Conservation (phyloP, 2,329 filamentous ascomycete genomes). For the Diaporthe sp. region DNA sequence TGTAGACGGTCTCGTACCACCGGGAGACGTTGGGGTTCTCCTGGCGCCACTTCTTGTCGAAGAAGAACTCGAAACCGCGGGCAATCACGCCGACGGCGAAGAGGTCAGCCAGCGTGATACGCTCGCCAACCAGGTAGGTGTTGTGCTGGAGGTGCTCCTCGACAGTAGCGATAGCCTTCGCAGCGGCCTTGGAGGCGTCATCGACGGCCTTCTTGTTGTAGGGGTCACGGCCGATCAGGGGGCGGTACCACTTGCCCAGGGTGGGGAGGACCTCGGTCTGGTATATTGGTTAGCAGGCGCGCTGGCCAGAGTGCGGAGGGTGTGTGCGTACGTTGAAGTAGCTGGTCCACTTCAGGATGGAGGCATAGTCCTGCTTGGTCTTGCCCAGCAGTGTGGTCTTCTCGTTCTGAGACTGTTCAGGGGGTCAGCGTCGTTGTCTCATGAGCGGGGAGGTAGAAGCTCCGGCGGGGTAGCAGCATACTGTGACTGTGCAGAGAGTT, state of each 20-base stretch:
- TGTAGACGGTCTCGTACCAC: slow-evolving; percentile 95
- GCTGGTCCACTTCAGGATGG: slow-evolving; percentile 98
- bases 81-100: slow-evolving; percentile 84
- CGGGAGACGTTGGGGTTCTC: slow-evolving; percentile 88
- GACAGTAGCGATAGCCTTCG: slow-evolving; percentile 78
- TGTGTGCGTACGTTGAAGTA: slow-evolving; percentile 78
- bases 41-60: slow-evolving; percentile 89
- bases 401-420: slow-evolving; percentile 87
- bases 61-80: slow-evolving; percentile 94
- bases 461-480: slow-evolving; percentile 29
- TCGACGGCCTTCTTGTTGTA: slow-evolving; percentile 99
- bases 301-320: background rate
- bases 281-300: slow-evolving; percentile 19
- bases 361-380: slow-evolving; percentile 99
- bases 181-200: slow-evolving; percentile 77
- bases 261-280: slow-evolving; percentile 78
- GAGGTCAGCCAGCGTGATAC: slow-evolving; percentile 95
- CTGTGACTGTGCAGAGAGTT: slow-evolving; percentile 46
- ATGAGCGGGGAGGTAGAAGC: slow-evolving; percentile 40
- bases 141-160: slow-evolving; percentile 92
- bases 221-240: slow-evolving; percentile 82
- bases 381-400: slow-evolving; percentile 99
- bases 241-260: slow-evolving; percentile 86
- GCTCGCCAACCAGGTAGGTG: slow-evolving; percentile 98
- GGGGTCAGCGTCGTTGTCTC: slow-evolving; percentile 14